Base-by-base conservation (phyloP, 768 basidiomycete species). In the Austroboletus festivus region DNA sequence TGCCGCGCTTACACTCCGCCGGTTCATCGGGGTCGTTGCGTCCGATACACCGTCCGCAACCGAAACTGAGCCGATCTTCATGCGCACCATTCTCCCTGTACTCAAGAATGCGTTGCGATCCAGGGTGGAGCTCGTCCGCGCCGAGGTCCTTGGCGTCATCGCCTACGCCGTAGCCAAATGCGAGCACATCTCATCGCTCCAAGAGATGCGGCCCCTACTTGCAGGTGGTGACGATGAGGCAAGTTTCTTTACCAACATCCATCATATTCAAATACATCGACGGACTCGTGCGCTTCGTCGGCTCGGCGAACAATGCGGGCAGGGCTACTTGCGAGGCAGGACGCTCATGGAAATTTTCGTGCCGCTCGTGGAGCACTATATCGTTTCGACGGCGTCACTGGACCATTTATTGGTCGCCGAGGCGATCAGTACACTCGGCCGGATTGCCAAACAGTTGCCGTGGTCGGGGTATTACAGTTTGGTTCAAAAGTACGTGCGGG, bases 171-270 rank as follows among this genome's bases (percentile, higher is more conserved):
- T 94, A 6, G 70, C 74, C 30, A 80, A 77, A 51, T 89, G 87
- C 55, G 71, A 75, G 6, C 68, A 73, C 18, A 71, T 93, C 24
- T 60, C 70, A 0, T 65, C 78, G 2, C 68, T 97, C 22, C 82
- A 81, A 42, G 93, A 97, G 61, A 84, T 98, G 82, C 80, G 72
- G 20, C 76, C 83, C 11, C 69, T 98, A 7, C 76, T 97, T 26
- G 90, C 89, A 8, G 82, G 76, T 16, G 94, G 91, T 1, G 93
- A 98, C 61, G 85, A 89, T 42, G 95, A 99, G 67, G 93, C 92
- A 26, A 93, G 87, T 62, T 94, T 98, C 72, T 98, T 99, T 79
- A 86, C 85, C 73, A 99, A 99, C 67, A 82, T 97, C 41, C 81
- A 87, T 45, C 96, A 99, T 62, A 81, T 98, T 38, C 96, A 99